Conservation (phyloP, 202 grass and related monocot genomes). For the Elaeis oleifera region DNA sequence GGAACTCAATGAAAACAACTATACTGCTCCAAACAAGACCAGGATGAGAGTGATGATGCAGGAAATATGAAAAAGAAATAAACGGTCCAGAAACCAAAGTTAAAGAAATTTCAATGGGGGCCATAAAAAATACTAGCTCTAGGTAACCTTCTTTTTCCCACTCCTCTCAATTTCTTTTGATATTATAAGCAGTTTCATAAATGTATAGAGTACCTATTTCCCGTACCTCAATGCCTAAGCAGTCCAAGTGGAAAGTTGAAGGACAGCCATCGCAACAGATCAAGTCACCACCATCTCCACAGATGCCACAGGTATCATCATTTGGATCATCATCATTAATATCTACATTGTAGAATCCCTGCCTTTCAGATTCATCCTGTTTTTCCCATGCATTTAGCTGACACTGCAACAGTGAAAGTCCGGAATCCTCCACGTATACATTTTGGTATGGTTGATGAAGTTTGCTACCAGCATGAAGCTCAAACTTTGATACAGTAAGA, state of each 20-base stretch:
- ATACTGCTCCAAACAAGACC: not conserved
- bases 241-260: conserved; percentile 84
- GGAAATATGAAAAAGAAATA: too few relatives aligned
- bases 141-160: too few relatives aligned
- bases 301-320: conserved; percentile 85
- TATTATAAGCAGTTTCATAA: not conserved
- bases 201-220: conserved; percentile 5
- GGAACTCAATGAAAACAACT: conserved; percentile 4
- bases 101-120: too few relatives aligned
- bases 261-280: conserved; percentile 74
- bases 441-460: conserved; percentile 51
- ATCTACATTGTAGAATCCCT: conserved; percentile 62
- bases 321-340: conserved; percentile 39
- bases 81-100: too few relatives aligned
- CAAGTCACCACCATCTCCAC: conserved; percentile 81
- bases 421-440: conserved; percentile 52
- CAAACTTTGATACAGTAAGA: conserved; percentile 61
- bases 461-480: conserved; percentile 93
- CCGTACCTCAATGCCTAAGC: conserved; percentile 72
- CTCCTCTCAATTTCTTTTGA: too few relatives aligned
- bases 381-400: conserved; percentile 77
- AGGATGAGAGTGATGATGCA: too few relatives aligned
- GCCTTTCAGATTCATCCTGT: conserved; percentile 41
- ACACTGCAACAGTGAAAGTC: conserved; percentile 59
- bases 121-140: too few relatives aligned